A percentile compares a stretch with the other conserved stretches of the same genome.
phyloP scores from a whole-genome alignment of 768 basidiomycete genomes.

The Phlebiopsis gigantea region DNA sequence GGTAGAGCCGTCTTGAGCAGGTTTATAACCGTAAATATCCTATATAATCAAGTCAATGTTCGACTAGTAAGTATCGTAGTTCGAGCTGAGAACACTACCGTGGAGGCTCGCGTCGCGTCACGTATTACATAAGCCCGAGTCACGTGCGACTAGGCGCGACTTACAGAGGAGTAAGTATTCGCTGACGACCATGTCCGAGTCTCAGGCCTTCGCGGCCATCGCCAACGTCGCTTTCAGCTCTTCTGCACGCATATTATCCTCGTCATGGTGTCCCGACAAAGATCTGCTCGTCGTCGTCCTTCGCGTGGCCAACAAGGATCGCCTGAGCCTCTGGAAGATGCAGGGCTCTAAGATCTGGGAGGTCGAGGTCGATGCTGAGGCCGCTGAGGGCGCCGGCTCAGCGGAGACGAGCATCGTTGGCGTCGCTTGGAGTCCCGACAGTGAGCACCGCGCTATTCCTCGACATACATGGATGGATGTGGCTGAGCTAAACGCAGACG shows the following conservation, averaged over 20 bases:
- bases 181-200: background rate
- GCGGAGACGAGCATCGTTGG: conserved; percentile 34
- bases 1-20: too few species aligned
- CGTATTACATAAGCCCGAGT: background rate
- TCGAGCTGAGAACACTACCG: too few species aligned
- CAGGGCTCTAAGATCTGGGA: conserved; percentile 82
- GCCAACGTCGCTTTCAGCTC: conserved; percentile 52
- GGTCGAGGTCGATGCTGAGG: conserved; percentile 49
- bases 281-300: conserved; percentile 69
- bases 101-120: background rate
- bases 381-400: conserved; percentile 28
- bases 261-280: conserved; percentile 83
- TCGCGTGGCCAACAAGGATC: conserved; percentile 60
- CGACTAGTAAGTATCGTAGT: too few species aligned
- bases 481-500: conserved; percentile 7
- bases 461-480: background rate
- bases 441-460: conserved; percentile 33
- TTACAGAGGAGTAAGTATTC: background rate
- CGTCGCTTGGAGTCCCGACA: conserved; percentile 80
- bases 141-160: background rate
- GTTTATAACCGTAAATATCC: too few species aligned
- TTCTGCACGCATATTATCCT: conserved; percentile 49
- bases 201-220: conserved; percentile 46
- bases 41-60: too few species aligned
- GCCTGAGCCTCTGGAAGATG: conserved; percentile 75